A percentile compares a stretch with the other conserved stretches of the same genome.
These are phyloP conservation scores for Cicer yamashitae DNA, from an alignment of 306 rosid species.

Conservation along the genomic window DNA sequence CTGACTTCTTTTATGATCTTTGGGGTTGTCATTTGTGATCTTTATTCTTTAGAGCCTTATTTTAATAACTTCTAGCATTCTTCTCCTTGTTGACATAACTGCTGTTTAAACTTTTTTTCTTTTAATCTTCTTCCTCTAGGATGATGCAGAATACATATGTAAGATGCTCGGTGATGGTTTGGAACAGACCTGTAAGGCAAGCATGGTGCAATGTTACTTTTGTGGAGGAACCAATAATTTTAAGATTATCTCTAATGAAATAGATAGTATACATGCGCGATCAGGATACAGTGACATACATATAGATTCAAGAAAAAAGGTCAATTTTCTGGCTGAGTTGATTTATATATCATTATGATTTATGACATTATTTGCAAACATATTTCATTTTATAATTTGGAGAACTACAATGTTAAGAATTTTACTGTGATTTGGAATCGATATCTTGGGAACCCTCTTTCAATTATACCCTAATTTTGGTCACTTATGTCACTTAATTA, in stretches of 20 bases:
- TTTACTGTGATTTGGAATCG: background rate
- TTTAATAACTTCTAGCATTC: slow-evolving; percentile 17
- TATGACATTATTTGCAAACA: slow-evolving; percentile 16
- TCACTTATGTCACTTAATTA: background rate
- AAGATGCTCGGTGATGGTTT: slow-evolving; percentile 58
- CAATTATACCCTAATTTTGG: background rate
- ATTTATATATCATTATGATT: slow-evolving; percentile 33
- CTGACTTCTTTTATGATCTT: slow-evolving; percentile 10
- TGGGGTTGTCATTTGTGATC: background rate
- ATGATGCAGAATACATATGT: slow-evolving; percentile 76
- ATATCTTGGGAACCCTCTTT: background rate
- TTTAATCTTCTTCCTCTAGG: slow-evolving; percentile 52
- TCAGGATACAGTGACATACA: slow-evolving; percentile 46
- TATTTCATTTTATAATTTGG: slow-evolving; percentile 14
- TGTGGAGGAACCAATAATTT: slow-evolving; percentile 67
- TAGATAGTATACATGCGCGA: slow-evolving; percentile 55
- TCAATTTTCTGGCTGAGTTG: slow-evolving; percentile 49
- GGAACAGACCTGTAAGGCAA: slow-evolving; percentile 53
- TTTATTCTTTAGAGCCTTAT: background rate
- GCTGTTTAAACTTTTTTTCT: slow-evolving; percentile 37
- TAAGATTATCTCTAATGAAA: slow-evolving; percentile 63
- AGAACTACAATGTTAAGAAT: background rate
- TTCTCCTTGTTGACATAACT: slow-evolving; percentile 19
- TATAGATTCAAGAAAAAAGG: slow-evolving; percentile 62
- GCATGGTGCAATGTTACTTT: slow-evolving; percentile 55